Evolutionary conservation across 768 basidiomycete genomes (phyloP), one percentile per base, ranked within the genome.

Genomic region (Mycena albidolilacea): DNA sequence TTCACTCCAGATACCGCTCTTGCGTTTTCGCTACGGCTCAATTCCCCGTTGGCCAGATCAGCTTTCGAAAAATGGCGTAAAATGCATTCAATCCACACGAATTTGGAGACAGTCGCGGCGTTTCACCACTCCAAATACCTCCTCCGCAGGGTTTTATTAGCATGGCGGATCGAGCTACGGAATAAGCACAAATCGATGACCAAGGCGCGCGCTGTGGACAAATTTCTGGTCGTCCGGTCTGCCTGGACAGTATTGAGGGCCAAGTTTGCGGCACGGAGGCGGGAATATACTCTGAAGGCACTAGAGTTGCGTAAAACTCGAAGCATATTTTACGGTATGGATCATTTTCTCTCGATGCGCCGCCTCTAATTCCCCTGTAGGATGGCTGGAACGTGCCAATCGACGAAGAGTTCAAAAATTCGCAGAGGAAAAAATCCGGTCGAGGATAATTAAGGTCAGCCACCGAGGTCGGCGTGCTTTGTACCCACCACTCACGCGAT

Each of bases 151-250:
- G 78, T 81, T 67, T 82, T 93, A 15, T 77, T 88, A 7, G 77
- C 72, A 19, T 95, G 94, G 93, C 87, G 91, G 21, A 76, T 89
- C 21, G 82, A 83, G 48, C 81, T 92, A 63, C 87, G 90, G 19
- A 80, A 82, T 17, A 86, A 87, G 67, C 72, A 90, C 50, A 88
- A 87, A 72, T 75, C 85, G 76, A 79, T 84, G 50, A 90, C 88
- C 74, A 85, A 90, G 76, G 92, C 92, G 1, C 87, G 85, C 73
- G 79, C 86, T 39, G 88, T 89, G 0, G 83, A 88, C 75, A 87
- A 84, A 64, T 89, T 85, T 70, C 86, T 94, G 72, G 61, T 87
- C 7, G 79, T 84, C 67, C 83, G 90, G 68, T 83, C 82, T 43
- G 85, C 80, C 66, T 90, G 89, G 86, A 84, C 79, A 64, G 71